These are phyloP conservation scores for Sanghuangporus weigelae DNA, from an alignment of 1,284 basidiomycete genomes.

Conservation along the genomic window DNA sequence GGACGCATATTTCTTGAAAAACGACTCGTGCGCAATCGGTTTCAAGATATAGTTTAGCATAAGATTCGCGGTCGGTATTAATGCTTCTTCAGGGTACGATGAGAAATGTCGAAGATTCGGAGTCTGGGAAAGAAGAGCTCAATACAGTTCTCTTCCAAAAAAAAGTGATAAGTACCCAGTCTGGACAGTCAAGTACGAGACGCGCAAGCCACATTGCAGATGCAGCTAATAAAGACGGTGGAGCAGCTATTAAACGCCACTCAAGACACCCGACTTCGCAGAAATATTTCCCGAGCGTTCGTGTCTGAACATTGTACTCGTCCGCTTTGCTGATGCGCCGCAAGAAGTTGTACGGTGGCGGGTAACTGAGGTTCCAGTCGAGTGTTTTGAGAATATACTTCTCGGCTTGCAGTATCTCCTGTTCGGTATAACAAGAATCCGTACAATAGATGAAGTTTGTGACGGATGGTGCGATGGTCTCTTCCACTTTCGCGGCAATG, in stretches of 20 bases:
- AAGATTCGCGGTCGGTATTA: conserved; percentile 84
- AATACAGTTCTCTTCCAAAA: not conserved
- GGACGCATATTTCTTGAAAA: conserved; percentile 79
- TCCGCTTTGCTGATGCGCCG: conserved; percentile 94
- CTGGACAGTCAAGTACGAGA: conserved; percentile 74
- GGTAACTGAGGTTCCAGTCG: conserved; percentile 89
- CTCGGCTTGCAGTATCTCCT: conserved; percentile 92
- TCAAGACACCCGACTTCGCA: conserved; percentile 90
- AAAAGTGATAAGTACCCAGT: conserved; percentile 63
- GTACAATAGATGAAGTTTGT: conserved; percentile 86
- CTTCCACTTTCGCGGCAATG: conserved; percentile 93
- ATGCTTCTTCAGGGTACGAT: conserved; percentile 77
- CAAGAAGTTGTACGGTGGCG: conserved; percentile 92
- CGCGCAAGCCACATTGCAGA: conserved; percentile 91
- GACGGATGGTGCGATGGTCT: conserved; percentile 89
- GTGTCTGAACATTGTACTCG: conserved; percentile 86
- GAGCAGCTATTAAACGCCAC: conserved; percentile 75
- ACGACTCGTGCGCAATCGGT: conserved; percentile 67
- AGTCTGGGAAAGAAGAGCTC: conserved; percentile 42
- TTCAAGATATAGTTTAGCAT: conserved; percentile 93
- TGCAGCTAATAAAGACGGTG: conserved; percentile 85
- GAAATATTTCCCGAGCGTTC: conserved; percentile 91
- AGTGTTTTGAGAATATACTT: conserved; percentile 90
- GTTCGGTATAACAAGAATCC: conserved; percentile 81
- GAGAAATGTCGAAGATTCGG: conserved; percentile 91